Base-by-base conservation (phyloP, 1,284 basidiomycete genomes). In the Phellinidium pouzarii region DNA sequence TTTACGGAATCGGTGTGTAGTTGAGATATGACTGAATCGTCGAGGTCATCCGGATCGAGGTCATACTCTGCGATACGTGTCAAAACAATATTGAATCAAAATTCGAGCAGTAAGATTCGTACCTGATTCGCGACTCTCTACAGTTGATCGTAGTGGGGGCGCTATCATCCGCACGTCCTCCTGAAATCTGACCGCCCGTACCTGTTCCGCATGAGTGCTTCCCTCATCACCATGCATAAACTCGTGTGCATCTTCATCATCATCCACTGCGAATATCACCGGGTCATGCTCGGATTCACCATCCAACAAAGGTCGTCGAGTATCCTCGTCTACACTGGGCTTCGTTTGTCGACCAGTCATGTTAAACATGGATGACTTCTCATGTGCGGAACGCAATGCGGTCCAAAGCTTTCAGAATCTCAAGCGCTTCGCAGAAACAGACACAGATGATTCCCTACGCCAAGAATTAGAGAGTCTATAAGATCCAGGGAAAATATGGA, bases 101-200 rank as follows among this genome's bases (percentile, higher is more conserved):
- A 9, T 19, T 31, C 22, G 45, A 12, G 23, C 45, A 61, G 59
- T 66, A 62, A 47, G 56, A 44, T 44, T 77, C 82, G 65, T 66
- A 88, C 87, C 85, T 67, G 81, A 72, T 71, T 90, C 87, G 56
- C 87, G 81, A 66, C 85, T 87, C 46, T 81, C 71, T 37, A 74
- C 68, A 22, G 82, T 87, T 17, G 87, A 90, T 63, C 79, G 74
- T 34, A 89, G 67, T 8, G 83, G 73, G 0, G 81, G 85, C 6
- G 74, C 74, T 60, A 85, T 80, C 38, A 86, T 73, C 53, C 82
- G 78, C 1, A 85, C 80, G 27, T 82, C 75, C 48, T 87, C 82
- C 50, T 77, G 70, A 60, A 87, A 87, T 36, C 79, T 72, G 34
- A 86, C 84, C 4, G 62, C 68, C 44, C 73, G 69, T 34, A 64